A percentile compares a stretch with the other conserved stretches of the same genome.
These are phyloP conservation scores for Ophiocordyceps robertsii DNA, from an alignment of 2,329 filamentous ascomycete species.

Conservation along the genomic window DNA sequence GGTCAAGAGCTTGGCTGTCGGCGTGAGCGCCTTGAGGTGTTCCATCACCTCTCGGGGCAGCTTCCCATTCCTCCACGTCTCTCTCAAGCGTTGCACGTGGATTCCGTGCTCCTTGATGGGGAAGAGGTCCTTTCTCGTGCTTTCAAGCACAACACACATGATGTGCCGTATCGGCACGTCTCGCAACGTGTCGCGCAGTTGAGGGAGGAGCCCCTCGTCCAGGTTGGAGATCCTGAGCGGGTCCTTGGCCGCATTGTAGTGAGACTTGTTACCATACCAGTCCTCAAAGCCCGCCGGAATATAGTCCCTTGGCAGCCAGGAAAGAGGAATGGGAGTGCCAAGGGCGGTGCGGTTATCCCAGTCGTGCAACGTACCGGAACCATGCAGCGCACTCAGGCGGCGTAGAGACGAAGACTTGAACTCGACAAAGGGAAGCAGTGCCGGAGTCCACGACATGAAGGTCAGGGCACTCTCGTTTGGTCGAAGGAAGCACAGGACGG, in stretches of 20 bases:
- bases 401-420: constrained; percentile 14
- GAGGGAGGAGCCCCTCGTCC: constrained; percentile 15
- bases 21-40: constrained; percentile 14
- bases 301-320: constrained; percentile 10
- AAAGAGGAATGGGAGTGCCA: constrained; percentile 5
- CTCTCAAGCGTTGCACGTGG: constrained; percentile 19
- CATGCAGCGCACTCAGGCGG: constrained; percentile 8
- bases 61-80: constrained; percentile 16
- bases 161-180: constrained; percentile 26
- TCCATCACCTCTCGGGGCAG: constrained; percentile 17
- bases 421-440: constrained; percentile 19
- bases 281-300: constrained; percentile 10
- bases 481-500: constrained; percentile 10
- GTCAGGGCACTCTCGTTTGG: constrained; percentile 17
- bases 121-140: constrained; percentile 29
- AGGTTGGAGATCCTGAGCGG: constrained; percentile 27
- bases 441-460: constrained; percentile 20
- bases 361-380: constrained; percentile 10
- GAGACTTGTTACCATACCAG: constrained; percentile 10
- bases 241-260: constrained; percentile 21
- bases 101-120: constrained; percentile 25
- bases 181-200: constrained; percentile 10
- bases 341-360: constrained; percentile 15
- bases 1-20: constrained; percentile 17
- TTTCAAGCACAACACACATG: constrained; percentile 26